Base-by-base conservation (phyloP, 1,284 basidiomycete genomes). In the Cutaneotrichosporon sp. region DNA sequence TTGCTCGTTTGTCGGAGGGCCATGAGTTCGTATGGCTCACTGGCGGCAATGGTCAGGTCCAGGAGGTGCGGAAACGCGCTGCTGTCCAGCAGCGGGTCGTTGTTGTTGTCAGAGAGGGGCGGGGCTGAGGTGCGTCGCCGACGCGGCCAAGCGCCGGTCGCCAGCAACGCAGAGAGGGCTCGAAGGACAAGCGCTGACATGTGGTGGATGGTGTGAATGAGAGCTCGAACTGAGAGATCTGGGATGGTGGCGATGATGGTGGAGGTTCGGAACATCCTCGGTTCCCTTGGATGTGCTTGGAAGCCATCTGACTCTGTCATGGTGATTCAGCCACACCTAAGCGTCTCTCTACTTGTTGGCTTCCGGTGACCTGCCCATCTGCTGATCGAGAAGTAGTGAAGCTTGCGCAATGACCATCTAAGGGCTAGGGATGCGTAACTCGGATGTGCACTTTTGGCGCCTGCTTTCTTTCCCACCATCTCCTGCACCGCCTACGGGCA, bases 21-120 rank as follows among this genome's bases (percentile, higher is more conserved):
- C 10, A 60, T 36, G 26, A 60, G 58, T 2, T 21, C 16, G 6
- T 22, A 14, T 14, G 47, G 34, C 21, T 10, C 7, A 6, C 49
- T 34, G 36, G 6, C 26, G 7, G 34, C 49, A 22, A 60, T 31
- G 30, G 52, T 42, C 13, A 14, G 6, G 22, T 60, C 58, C 10
- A 60, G 21, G 49, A 60, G 30, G 50, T 60, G 58, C 2, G 50
- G 58, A 31, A 40, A 60, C 13, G 36, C 34, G 1, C 3, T 21
- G 49, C 34, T 16, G 36, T 52, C 50, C 22, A 60, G 22, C 11
- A 40, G 34, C 42, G 42, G 42, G 18, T 46, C 26, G 26, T 26
- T 26, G 26, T 26, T 1, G 26, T 3, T 26, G 42, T 46, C 42
- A 18, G 18, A 18, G 18, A 46, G 42, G 7, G 42, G 18, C 18